These are phyloP conservation scores for Marsdenia floribunda DNA, from an alignment of 257 asterid species.

Conservation along the genomic window DNA sequence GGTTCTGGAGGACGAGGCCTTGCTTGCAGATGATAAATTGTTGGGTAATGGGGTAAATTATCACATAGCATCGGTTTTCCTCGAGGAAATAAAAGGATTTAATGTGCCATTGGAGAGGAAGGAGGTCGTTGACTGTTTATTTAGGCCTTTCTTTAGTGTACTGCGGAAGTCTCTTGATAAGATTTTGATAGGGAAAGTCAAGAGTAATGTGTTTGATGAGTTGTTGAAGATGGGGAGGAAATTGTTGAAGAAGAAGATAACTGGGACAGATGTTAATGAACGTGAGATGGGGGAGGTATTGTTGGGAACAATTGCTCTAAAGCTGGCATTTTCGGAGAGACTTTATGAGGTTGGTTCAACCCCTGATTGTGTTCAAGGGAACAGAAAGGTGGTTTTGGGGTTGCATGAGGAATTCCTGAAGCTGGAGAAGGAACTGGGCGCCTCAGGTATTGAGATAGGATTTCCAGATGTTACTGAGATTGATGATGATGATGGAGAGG, in stretches of 20 bases:
- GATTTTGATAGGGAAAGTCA: conserved; percentile 77
- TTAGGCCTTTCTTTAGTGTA: conserved; percentile 59
- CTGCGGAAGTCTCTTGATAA: conserved; percentile 50
- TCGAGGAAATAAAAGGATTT: conserved; percentile 71
- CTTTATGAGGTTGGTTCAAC: conserved; percentile 66
- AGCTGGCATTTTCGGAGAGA: conserved; percentile 52
- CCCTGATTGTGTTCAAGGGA: conserved; percentile 63
- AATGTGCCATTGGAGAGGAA: conserved; percentile 42
- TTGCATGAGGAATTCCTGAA: conserved; percentile 70
- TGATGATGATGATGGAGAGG: conserved; percentile 34
- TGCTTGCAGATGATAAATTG: conserved; percentile 63
- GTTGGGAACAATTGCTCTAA: conserved; percentile 65
- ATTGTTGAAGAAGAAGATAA: conserved; percentile 41
- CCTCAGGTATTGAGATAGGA: conserved; percentile 46
- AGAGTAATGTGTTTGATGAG: conserved; percentile 64
- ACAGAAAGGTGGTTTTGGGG: conserved; percentile 66
- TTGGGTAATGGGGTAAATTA: conserved; percentile 85
- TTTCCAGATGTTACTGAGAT: conserved; percentile 40
- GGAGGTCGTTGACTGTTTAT: conserved; percentile 53
- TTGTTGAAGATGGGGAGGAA: conserved; percentile 47
- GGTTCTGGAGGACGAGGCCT: conserved; percentile 52
- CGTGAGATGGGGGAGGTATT: conserved; percentile 40
- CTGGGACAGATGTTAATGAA: conserved; percentile 38
- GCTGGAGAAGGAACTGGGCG: conserved; percentile 69
- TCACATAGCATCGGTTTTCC: conserved; percentile 72